These are phyloP conservation scores for Peronospora destructor DNA, from an alignment of 352 stramenopile genomes.

Conservation along the genomic window DNA sequence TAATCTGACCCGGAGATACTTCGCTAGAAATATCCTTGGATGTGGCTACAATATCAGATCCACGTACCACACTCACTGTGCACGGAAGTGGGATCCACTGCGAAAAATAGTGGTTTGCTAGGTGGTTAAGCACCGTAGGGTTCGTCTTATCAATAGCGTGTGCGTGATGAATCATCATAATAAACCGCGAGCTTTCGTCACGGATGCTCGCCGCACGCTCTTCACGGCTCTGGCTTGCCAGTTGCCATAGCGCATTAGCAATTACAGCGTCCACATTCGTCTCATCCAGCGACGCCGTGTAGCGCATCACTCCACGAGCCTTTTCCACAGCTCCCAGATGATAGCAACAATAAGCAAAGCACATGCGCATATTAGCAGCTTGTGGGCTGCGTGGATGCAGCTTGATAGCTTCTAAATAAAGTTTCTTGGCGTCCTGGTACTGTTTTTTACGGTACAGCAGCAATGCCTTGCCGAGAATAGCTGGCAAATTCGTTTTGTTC, in stretches of 20 bases:
- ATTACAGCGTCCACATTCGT: constrained; percentile 94
- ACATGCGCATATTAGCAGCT: constrained; percentile 89
- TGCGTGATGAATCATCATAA: constrained; percentile 89
- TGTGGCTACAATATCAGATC: constrained; percentile 78
- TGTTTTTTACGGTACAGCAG: constrained; percentile 86
- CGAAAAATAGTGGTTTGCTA: constrained; percentile 98
- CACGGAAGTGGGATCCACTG: constrained; percentile 92
- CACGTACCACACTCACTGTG: constrained; percentile 75
- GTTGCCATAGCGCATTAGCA: constrained; percentile 88
- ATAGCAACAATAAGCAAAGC: constrained; percentile 95
- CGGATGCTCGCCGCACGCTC: constrained; percentile 71
- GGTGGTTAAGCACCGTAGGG: constrained; percentile 92
- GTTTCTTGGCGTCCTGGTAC: constrained; percentile 85
- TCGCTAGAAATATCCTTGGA: constrained; percentile 85
- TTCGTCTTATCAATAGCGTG: constrained; percentile 85
- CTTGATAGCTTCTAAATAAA: constrained; percentile 92
- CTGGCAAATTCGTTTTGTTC: constrained; percentile 83
- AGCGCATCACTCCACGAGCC: constrained; percentile 77
- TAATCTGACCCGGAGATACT: constrained; percentile 87
- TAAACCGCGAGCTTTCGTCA: constrained; percentile 85
- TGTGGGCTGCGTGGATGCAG: constrained; percentile 88
- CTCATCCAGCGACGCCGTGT: constrained; percentile 76
- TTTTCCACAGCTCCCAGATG: constrained; percentile 88
- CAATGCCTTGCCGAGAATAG: constrained; percentile 80
- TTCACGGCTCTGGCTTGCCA: constrained; percentile 69